Conservation (phyloP, 257 asterid genomes). For the Plantago ovata region DNA sequence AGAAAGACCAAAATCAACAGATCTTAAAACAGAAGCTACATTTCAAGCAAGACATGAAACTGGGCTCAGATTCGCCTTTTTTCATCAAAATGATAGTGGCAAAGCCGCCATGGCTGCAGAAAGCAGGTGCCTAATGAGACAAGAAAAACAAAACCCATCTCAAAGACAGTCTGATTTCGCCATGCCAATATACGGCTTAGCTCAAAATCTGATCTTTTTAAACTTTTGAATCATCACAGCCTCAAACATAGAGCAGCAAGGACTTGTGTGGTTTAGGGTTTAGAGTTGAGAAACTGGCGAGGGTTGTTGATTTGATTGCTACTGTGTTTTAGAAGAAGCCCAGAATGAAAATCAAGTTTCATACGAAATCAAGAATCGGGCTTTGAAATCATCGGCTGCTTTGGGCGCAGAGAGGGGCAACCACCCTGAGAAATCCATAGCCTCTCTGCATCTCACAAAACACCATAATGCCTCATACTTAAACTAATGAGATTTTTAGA, state of each 20-base stretch:
- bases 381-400: slow-evolving; percentile 23
- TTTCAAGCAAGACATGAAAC: background rate
- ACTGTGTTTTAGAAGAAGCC: background rate
- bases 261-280: slow-evolving; percentile 17
- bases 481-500: slow-evolving; percentile 20
- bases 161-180: slow-evolving; percentile 23
- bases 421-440: slow-evolving; percentile 39
- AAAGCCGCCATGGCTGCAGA: slow-evolving; percentile 37
- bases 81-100: slow-evolving; percentile 17
- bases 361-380: background rate
- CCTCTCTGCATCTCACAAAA: slow-evolving; percentile 10
- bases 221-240: slow-evolving; percentile 30
- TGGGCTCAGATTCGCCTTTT: slow-evolving; percentile 38
- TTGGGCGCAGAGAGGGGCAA: slow-evolving; percentile 37
- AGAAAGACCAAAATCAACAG: too few relatives aligned
- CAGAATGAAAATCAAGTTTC: background rate
- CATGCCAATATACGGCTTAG: slow-evolving; percentile 34
- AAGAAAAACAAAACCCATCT: slow-evolving; percentile 15
- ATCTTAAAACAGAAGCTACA: too few relatives aligned
- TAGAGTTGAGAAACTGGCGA: background rate
- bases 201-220: slow-evolving; percentile 30
- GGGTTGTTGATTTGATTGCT: slow-evolving; percentile 22
- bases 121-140: slow-evolving; percentile 20
- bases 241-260: background rate
- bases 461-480: slow-evolving; percentile 24